Evolutionary conservation across 179 eudicot genomes (phyloP).

Genomic region (Gypsophila paniculata): DNA sequence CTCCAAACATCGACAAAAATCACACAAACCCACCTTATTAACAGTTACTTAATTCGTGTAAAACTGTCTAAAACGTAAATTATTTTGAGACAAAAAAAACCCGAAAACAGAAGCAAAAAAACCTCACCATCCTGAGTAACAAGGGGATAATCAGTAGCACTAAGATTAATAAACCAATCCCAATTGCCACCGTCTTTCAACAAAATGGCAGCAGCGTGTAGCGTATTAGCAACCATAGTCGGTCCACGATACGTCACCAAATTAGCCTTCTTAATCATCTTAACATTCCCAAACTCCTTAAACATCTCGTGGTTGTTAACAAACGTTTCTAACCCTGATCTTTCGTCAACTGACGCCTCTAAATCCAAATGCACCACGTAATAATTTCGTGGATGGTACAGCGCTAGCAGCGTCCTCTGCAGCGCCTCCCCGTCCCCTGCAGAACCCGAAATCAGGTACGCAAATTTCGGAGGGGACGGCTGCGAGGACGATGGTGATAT

Average conservation of each 20-base stretch:
- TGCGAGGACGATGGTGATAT: conserved; percentile 35
- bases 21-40: too few relatives aligned
- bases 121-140: conserved; percentile 83
- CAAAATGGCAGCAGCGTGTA: conserved; percentile 87
- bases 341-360: conserved; percentile 50
- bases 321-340: conserved; percentile 40
- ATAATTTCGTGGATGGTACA: conserved; percentile 67
- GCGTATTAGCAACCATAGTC: conserved; percentile 89
- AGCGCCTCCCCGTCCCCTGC: conserved; percentile 61
- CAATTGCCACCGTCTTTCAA: conserved; percentile 61
- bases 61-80: too few relatives aligned
- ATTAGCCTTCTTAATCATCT: conserved; percentile 79
- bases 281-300: conserved; percentile 49
- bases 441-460: conserved; percentile 80
- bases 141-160: conserved; percentile 90
- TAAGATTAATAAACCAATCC: conserved; percentile 97
- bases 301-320: conserved; percentile 39
- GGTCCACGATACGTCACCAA: conserved; percentile 81
- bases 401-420: conserved; percentile 52
- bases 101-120: background rate
- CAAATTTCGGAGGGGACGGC: conserved; percentile 59
- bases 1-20: too few relatives aligned
- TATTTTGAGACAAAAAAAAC: too few relatives aligned
- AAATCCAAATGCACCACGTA: conserved; percentile 79
- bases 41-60: too few relatives aligned